Base-by-base conservation (phyloP, 2,329 filamentous ascomycete species). In the Ceratocystis eucalypticola region DNA sequence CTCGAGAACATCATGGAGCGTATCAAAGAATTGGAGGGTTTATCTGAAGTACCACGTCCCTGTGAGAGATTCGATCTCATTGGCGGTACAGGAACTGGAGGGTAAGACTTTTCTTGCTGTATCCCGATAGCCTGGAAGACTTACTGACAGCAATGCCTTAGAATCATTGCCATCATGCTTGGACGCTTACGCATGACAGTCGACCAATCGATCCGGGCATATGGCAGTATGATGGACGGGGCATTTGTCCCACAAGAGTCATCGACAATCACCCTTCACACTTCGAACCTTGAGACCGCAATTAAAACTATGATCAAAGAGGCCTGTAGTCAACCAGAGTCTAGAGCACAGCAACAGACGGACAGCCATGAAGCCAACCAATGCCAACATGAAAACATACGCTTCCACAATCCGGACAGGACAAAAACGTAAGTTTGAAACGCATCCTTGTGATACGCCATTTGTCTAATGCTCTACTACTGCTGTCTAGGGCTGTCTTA, bases 1-100 rank as follows among this genome's bases (percentile, higher is more conserved):
- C 67, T 73, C 1, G 22, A 25, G 22, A 25, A 25, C 0, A 25
- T 25, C 22, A 25, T 25, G 22, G 22, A 25, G 22, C 22, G 66
- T n/a, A 59, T 73, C 1, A 59, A 67, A 37, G 28, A 68, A 0
- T 41, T 48, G 28, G 64, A 66, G 10, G 63, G 69, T 10, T 69
- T 71, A 2, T 20, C 65, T 20, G 46, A 70, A 28, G 33, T 69
- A 2, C 72, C 71, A 3, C 69, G 48, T 44, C 72, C 72, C 25
- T 71, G 71, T 61, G 71, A 73, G 22, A 65, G 69, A 41, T 74
- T 73, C 63, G 70, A 74, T 25, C 65, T 74, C n/a, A 72, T 74
- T 55, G 72, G 71, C 50, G 72, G 72, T 22, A 74, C 72, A 25
- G 72, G 72, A 62, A 73, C 72, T 1, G 71, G 72, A 55, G 71